phyloP scores from a whole-genome alignment of 2,329 filamentous ascomycete genomes.

The Intubia oerlemansii region DNA sequence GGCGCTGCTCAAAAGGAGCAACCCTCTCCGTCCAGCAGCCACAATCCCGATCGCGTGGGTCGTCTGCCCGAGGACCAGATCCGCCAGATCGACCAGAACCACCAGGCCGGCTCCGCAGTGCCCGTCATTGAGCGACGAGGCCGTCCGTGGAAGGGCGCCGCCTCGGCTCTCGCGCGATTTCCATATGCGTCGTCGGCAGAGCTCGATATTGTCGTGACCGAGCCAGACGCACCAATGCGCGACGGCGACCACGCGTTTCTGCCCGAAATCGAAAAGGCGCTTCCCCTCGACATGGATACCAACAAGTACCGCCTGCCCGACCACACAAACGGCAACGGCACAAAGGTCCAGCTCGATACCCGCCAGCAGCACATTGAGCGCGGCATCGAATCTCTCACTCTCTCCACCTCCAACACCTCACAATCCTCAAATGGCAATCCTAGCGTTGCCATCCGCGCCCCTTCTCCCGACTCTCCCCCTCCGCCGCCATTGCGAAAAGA shows the following conservation, averaged over 20 bases:
- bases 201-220: conserved; percentile 4
- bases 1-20: conserved; percentile 17
- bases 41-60: conserved; percentile 29
- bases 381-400: conserved; percentile 9
- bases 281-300: conserved; percentile 42
- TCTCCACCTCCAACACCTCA: background rate
- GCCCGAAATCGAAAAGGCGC: conserved; percentile 28
- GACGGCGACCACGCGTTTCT: too few species aligned
- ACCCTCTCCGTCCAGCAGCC: conserved; percentile 12
- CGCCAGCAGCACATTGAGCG: conserved; percentile 36
- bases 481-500: conserved; percentile 31
- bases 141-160: conserved; percentile 50
- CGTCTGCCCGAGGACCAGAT: conserved; percentile 51
- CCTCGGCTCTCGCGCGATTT: too few species aligned
- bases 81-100: conserved; percentile 44
- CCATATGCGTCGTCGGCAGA: too few species aligned
- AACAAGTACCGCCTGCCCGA: conserved; percentile 57
- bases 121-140: conserved; percentile 41
- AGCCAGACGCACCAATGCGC: too few species aligned
- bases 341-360: conserved; percentile 36
- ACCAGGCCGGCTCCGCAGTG: conserved; percentile 30
- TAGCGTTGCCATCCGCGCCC: too few species aligned
- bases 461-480: conserved; percentile 11
- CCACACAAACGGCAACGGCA: conserved; percentile 44
- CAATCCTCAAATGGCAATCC: too few species aligned